A percentile compares a stretch with the other conserved stretches of the same genome.
phyloP scores from a whole-genome alignment of 2,329 filamentous ascomycete genomes.

The Penicillium rolfsii region DNA sequence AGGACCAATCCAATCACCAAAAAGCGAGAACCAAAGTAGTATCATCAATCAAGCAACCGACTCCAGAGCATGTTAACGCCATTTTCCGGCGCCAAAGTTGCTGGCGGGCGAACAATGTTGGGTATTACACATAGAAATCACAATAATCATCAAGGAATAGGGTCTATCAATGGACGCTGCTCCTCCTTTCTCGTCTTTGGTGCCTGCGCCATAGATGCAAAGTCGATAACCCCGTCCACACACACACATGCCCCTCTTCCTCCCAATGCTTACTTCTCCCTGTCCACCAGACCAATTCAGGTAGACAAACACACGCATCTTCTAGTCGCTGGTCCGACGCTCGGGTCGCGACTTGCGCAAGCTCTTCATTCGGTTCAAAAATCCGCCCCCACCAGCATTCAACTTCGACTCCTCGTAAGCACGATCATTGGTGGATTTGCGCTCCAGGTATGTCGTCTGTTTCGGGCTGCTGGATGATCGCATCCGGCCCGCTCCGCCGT shows the following conservation, averaged over 20 bases:
- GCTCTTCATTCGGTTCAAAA: constrained; percentile 79
- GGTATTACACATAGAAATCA: constrained; percentile 28
- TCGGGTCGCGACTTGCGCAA: constrained; percentile 61
- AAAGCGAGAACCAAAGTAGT: not conserved
- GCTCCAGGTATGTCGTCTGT: constrained; percentile 58
- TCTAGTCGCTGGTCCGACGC: constrained; percentile 39
- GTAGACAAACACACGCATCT: not conserved
- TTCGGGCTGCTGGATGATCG: constrained; percentile 64
- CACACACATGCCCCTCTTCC: not conserved
- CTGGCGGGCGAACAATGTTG: constrained; percentile 25
- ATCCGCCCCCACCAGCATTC: constrained; percentile 59
- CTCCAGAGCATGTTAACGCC: constrained; percentile 27
- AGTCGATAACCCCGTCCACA: constrained; percentile 1
- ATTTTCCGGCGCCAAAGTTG: constrained; percentile 22
- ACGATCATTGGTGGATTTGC: constrained; percentile 65
- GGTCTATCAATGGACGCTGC: constrained; percentile 7
- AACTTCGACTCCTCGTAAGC: constrained; percentile 46
- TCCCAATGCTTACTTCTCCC: not conserved
- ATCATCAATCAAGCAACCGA: constrained; percentile 18
- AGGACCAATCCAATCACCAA: constrained; percentile 4
- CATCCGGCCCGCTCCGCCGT: constrained; percentile 36
- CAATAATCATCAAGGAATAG: constrained; percentile 26
- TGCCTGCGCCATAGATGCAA: constrained; percentile 5
- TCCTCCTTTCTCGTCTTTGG: not conserved
- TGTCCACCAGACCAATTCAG: not conserved